Base-by-base conservation (phyloP, 768 basidiomycete genomes). In the Tulasnella sp. region DNA sequence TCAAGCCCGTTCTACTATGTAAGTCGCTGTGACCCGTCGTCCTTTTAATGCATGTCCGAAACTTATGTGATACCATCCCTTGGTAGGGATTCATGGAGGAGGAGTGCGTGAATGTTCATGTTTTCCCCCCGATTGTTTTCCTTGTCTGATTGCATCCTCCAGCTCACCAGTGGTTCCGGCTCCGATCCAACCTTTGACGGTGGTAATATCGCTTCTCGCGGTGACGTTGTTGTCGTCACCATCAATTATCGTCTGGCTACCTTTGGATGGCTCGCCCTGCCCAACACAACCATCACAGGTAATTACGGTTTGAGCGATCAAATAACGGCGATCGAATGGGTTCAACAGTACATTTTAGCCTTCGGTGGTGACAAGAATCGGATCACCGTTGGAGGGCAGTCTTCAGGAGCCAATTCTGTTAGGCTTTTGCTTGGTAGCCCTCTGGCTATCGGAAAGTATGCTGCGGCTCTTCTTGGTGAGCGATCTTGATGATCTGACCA, bases 391-490 rank as follows among this genome's bases (percentile, higher is more conserved):
- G 34, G 34, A 15, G 34, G 34, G 15, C 34, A 38, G 15, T 38
- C 34, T 38, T 53, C 61, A 15, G 68, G 76, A 38, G 67, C 71
- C 0, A 72, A 50, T 63, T 51, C 10, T 65, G 68, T 19, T 70
- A 71, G 1, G 65, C 73, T 0, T 69, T 53, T 61, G 25, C 7
- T 76, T 30, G 71, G 67, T 3, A 69, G 72, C 1, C 65, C 69
- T 5, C 67, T 66, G 4, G 72, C 73, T 0, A 71, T 70, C 50
- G 73, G 73, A 1, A 66, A 72, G 19, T 76, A 74, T 65, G 63
- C 70, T 11, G 74, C 70, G 9, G 73, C 76, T 1, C 73, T 75
- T 50, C 68, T 72, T 0, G 34, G 34, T 38, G 34, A 15, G 34
- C 15, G 34, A 38, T 38, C 34, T 5, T 38, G 34, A 5, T 38